Evolutionary conservation across 1,284 basidiomycete genomes (phyloP).

Genomic region (Coniophora puteana): DNA sequence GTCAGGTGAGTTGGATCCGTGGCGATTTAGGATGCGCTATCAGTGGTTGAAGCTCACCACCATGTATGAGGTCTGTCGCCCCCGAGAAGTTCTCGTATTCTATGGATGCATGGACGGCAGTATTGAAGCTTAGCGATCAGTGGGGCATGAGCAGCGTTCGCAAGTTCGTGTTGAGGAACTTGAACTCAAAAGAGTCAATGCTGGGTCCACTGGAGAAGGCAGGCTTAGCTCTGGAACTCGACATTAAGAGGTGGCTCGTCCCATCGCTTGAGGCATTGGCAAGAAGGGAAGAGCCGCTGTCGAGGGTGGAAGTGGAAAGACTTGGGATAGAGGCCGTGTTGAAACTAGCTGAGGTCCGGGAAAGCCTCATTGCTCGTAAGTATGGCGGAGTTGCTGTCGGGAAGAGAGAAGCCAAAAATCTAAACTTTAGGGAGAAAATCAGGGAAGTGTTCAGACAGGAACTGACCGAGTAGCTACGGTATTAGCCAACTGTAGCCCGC

Average conservation of each 20-base stretch:
- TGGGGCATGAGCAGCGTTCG: too few relatives aligned
- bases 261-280: slow-evolving; percentile 17
- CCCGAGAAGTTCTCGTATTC: too few relatives aligned
- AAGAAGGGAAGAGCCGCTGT: slow-evolving; percentile 16
- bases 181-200: too few relatives aligned
- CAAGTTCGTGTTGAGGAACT: too few relatives aligned
- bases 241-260: slow-evolving; percentile 20
- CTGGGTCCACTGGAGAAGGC: slow-evolving; percentile 15
- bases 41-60: too few relatives aligned
- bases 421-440: not conserved
- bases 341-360: slow-evolving; percentile 20
- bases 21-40: too few relatives aligned
- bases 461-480: not conserved
- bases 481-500: not conserved
- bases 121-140: too few relatives aligned
- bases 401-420: not conserved
- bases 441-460: not conserved
- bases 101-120: too few relatives aligned
- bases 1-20: slow-evolving; percentile 12
- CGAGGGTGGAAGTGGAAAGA: slow-evolving; percentile 13
- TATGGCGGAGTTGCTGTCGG: not conserved
- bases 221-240: slow-evolving; percentile 14
- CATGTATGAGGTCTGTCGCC: too few relatives aligned
- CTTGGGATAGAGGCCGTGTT: slow-evolving; percentile 18
- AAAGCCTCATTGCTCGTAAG: slow-evolving; percentile 8